Evolutionary conservation across 345 rosid genomes (phyloP), one percentile per base, ranked within the genome.

Genomic region (Kernera saxatilis): DNA sequence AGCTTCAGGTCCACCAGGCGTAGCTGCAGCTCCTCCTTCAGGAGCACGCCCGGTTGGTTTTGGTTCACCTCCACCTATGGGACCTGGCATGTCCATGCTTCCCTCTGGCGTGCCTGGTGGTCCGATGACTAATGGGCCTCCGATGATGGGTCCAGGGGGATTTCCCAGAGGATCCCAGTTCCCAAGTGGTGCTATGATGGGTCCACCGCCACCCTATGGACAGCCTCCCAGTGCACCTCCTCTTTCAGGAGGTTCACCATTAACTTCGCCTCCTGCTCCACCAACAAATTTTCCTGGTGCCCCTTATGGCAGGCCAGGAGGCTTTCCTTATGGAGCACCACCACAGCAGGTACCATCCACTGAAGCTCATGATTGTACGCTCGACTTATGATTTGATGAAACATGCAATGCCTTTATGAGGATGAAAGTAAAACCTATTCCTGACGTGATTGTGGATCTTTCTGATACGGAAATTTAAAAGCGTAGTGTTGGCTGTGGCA

Each of bases 41-140:
- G 80, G 76, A 64, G 37, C 80, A 39, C 76, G 80, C 6, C 80
- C 63, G 2, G 17, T 14, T 40, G 71, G 67, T 57, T 76, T 70
- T 70, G 80, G 75, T 23, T 70, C 79, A 15, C 71, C 80, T 76
- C 61, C 76, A 64, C 76, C 75, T 64, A 5, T 29, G 67, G 67
- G 55, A 63, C 54, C 76, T 39, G 54, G 48, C 23, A 53, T 62
- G 69, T 43, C 73, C 37, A 60, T 69, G 64, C 71, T 64, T 30
- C 72, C 64, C 2, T 9, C 52, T 12, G 40, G 61, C 48, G 44
- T 44, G 56, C 62, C 43, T 40, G 76, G 69, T 7, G 70, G 70
- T 51, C 62, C 62, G 4, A 6, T 63, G 33, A 43, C 39, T 15
- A 53, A 72, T 53, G 76, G 76, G 18, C 67, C 73, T 67, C 78